These are phyloP conservation scores for Larix kaempferi DNA, from an alignment of 75 land plant genomes.

Conservation along the genomic window DNA sequence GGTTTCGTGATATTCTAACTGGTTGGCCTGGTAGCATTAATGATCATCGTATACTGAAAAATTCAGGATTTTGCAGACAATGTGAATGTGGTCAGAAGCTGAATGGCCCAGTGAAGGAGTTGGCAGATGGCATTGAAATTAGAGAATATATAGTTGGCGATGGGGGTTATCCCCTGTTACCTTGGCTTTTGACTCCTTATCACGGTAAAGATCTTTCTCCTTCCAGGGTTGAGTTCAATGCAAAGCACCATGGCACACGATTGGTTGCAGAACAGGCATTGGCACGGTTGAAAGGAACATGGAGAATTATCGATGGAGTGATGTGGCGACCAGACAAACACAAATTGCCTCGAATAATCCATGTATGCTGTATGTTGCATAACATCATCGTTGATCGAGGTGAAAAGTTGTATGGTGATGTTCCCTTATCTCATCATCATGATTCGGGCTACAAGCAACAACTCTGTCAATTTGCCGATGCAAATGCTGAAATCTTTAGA, in stretches of 20 bases:
- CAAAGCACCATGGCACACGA: conserved; percentile 33
- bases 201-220: conserved; percentile 29
- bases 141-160: conserved; percentile 84
- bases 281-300: conserved; percentile 69
- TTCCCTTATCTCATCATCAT: conserved; percentile 64
- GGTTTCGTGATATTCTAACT: conserved; percentile 84
- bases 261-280: conserved; percentile 49
- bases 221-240: conserved; percentile 35
- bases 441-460: conserved; percentile 64
- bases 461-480: conserved; percentile 33
- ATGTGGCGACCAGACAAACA: conserved; percentile 92
- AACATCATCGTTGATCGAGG: conserved; percentile 81
- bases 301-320: conserved; percentile 82
- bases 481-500: conserved; percentile 24
- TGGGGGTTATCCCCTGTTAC: conserved; percentile 67
- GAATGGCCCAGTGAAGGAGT: conserved; percentile 46
- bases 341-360: conserved; percentile 76
- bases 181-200: conserved; percentile 86
- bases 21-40: conserved; percentile 92
- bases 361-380: conserved; percentile 86
- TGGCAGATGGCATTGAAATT: conserved; percentile 35
- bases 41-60: conserved; percentile 51
- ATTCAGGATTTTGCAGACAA: conserved; percentile 64
- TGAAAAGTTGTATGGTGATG: conserved; percentile 50
- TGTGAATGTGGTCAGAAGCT: conserved; percentile 62